Evolutionary conservation across 2,329 filamentous ascomycete genomes (phyloP).

Genomic region (Teratosphaeria zuluensis): DNA sequence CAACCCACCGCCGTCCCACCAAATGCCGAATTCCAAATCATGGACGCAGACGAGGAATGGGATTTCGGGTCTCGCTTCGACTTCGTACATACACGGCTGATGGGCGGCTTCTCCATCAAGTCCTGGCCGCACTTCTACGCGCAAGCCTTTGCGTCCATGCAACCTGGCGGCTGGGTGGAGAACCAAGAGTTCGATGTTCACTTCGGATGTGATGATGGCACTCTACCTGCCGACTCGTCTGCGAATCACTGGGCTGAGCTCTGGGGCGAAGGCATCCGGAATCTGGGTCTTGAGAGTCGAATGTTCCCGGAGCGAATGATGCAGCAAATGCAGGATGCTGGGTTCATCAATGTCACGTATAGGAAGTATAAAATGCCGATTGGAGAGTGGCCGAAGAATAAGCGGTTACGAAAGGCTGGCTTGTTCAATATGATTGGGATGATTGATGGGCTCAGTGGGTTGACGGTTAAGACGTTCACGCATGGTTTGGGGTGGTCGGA

Average conservation of each 20-base stretch:
- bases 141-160: conserved; percentile 15
- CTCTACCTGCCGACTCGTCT: neutral
- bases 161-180: conserved; percentile 31
- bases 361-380: conserved; percentile 21
- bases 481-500: conserved; percentile 18
- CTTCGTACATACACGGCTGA: conserved; percentile 22
- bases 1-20: conserved; percentile 19
- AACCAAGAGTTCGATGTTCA: conserved; percentile 26
- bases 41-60: conserved; percentile 15
- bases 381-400: conserved; percentile 20
- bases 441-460: conserved; percentile 17
- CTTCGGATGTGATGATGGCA: conserved; percentile 1
- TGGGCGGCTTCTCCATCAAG: conserved; percentile 20
- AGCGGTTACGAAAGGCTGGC: conserved; percentile 16
- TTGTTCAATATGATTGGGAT: conserved; percentile 16
- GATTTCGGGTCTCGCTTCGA: conserved; percentile 18
- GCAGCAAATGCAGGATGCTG: conserved; percentile 24
- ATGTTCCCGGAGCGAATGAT: conserved; percentile 23
- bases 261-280: conserved; percentile 1
- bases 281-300: conserved; percentile 6
- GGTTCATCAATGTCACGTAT: conserved; percentile 24
- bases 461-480: conserved; percentile 19
- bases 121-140: conserved; percentile 19
- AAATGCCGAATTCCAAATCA: conserved; percentile 17
- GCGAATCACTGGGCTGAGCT: neutral